phyloP scores from a whole-genome alignment of 495 filamentous ascomycete genomes.

The Penicillium cosmopolitanum region DNA sequence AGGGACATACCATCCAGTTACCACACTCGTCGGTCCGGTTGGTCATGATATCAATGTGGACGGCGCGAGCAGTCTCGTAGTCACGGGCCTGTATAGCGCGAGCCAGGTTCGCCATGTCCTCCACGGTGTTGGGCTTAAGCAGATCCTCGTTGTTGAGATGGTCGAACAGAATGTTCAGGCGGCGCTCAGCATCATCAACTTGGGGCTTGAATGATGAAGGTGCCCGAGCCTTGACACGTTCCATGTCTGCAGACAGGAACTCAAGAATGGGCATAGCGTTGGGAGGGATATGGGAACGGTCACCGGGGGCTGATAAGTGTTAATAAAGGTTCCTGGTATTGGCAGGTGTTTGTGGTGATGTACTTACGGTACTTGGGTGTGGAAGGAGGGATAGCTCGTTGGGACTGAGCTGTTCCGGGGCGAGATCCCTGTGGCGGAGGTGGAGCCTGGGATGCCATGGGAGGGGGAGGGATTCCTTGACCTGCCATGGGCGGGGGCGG shows the following conservation, averaged over 20 bases:
- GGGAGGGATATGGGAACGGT: slow-evolving; percentile 85
- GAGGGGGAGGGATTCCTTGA: slow-evolving; percentile 42
- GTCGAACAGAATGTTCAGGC: slow-evolving; percentile 89
- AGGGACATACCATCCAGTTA: slow-evolving; percentile 87
- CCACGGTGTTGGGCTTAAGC: slow-evolving; percentile 78
- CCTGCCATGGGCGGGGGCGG: slow-evolving; percentile 48
- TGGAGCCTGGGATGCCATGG: slow-evolving; percentile 32
- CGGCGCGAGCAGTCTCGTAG: slow-evolving; percentile 71
- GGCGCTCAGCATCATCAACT: slow-evolving; percentile 90
- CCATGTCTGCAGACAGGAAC: slow-evolving; percentile 81
- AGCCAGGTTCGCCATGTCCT: slow-evolving; percentile 68
- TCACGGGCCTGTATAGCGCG: slow-evolving; percentile 69
- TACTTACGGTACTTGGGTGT: slow-evolving; percentile 71
- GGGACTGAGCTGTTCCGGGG: slow-evolving; percentile 56
- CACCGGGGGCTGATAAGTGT: slow-evolving; percentile 65
- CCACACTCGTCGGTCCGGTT: slow-evolving; percentile 85
- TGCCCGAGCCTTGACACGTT: slow-evolving; percentile 80
- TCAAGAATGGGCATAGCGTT: slow-evolving; percentile 77
- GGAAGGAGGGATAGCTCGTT: slow-evolving; percentile 48
- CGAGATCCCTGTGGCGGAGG: slow-evolving; percentile 45
- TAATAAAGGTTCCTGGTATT: slow-evolving; percentile 20
- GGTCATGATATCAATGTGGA: slow-evolving; percentile 82
- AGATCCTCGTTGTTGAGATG: slow-evolving; percentile 95
- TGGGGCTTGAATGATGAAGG: slow-evolving; percentile 80
- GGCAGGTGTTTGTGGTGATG: neutral